Evolutionary conservation across 2,329 filamentous ascomycete genomes (phyloP).

Genomic region (Dendrostoma leiphaemia): DNA sequence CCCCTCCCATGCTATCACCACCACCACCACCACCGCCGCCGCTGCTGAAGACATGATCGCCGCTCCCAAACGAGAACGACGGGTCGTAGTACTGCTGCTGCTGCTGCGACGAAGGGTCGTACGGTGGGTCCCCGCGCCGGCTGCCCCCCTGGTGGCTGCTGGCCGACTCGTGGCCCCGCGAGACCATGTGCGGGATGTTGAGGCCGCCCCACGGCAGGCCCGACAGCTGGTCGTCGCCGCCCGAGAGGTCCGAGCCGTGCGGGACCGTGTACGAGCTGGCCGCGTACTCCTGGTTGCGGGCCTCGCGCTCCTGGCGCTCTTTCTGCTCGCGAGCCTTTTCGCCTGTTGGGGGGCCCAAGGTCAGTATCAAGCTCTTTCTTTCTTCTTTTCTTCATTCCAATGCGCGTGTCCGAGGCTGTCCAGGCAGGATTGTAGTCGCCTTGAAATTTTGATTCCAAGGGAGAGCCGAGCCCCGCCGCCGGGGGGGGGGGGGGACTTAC

Average conservation of each 20-base stretch:
- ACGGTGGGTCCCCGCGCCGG: constrained; percentile 14
- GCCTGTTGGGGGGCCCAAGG: constrained; percentile 45
- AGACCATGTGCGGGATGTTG: constrained; percentile 55
- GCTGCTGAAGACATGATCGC: too few relatives aligned
- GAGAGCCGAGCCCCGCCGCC: too few relatives aligned
- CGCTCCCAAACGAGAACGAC: constrained; percentile 6
- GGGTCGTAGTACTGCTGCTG: constrained; percentile 14
- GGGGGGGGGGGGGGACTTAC: constrained; percentile 44
- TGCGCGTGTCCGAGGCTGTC: neutral
- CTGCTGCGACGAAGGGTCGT: constrained; percentile 7
- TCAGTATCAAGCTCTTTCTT: too few relatives aligned
- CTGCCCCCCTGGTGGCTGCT: constrained; percentile 43
- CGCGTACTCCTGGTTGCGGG: constrained; percentile 62
- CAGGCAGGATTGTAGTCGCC: neutral
- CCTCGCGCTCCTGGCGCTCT: constrained; percentile 62
- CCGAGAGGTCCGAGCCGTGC: constrained; percentile 50
- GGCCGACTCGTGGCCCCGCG: constrained; percentile 48
- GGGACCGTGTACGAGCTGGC: constrained; percentile 63
- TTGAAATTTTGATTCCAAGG: neutral
- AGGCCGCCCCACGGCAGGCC: constrained; percentile 73
- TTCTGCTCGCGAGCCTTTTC: constrained; percentile 68
- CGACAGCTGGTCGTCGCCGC: constrained; percentile 51
- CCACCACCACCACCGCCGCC: neutral
- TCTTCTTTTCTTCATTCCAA: neutral
- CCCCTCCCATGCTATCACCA: too few relatives aligned